phyloP scores from a whole-genome alignment of 2,329 filamentous ascomycete species.

The Fusarium liriodendri region DNA sequence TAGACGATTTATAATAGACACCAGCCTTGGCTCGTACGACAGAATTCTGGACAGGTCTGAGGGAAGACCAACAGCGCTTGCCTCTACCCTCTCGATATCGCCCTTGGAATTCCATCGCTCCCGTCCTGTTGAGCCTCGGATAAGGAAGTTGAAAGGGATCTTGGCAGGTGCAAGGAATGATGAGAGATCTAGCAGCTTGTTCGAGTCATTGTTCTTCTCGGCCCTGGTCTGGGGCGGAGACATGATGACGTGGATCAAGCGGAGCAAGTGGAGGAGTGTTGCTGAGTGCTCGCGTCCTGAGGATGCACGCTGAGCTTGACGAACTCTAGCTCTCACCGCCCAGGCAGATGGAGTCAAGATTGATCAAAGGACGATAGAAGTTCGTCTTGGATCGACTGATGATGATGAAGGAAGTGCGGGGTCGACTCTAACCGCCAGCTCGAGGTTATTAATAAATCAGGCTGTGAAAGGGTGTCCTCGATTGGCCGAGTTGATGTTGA shows the following conservation, averaged over 20 bases:
- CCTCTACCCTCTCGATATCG: background rate
- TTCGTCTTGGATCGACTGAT: background rate
- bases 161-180: background rate
- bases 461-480: background rate
- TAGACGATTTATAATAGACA: background rate
- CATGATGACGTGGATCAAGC: background rate
- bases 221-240: background rate
- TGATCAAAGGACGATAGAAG: background rate
- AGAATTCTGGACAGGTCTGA: background rate
- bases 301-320: background rate
- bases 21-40: background rate
- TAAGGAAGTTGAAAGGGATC: background rate
- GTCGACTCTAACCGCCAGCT: background rate
- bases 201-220: background rate
- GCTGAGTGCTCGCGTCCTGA: background rate
- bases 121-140: background rate
- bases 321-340: background rate
- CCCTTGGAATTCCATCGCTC: background rate
- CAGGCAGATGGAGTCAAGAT: background rate
- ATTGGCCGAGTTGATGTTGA: background rate
- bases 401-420: background rate
- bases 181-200: background rate
- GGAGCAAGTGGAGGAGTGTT: background rate
- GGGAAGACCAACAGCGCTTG: background rate
- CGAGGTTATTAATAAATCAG: background rate